phyloP scores from a whole-genome alignment of 352 stramenopile species.

The Phytopythium vexans region DNA sequence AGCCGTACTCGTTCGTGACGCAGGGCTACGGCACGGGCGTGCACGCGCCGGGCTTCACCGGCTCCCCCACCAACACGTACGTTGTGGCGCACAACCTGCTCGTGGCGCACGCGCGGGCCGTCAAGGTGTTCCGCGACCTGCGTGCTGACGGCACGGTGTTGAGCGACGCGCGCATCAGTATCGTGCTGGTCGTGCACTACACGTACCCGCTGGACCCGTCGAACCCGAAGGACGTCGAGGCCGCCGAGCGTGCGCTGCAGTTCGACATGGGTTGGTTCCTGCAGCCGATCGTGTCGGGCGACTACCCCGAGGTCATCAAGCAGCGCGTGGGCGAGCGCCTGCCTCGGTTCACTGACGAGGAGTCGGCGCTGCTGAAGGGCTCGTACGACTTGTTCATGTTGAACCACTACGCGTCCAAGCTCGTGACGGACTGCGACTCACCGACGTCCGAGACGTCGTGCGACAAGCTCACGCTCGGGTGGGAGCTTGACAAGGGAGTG shows the following conservation, averaged over 20 bases:
- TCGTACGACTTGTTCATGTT: slow-evolving; percentile 93
- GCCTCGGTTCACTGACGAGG: slow-evolving; percentile 78
- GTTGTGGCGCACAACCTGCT: slow-evolving; percentile 86
- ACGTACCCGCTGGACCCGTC: slow-evolving; percentile 71
- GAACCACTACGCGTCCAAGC: slow-evolving; percentile 91
- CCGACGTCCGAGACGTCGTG: slow-evolving; percentile 29
- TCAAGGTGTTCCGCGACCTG: slow-evolving; percentile 78
- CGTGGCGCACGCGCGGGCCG: slow-evolving; percentile 83
- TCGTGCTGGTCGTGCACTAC: slow-evolving; percentile 86
- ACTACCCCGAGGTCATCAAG: slow-evolving; percentile 92
- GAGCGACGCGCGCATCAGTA: slow-evolving; percentile 53
- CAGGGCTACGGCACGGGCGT: slow-evolving; percentile 83
- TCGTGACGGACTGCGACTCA: slow-evolving; percentile 48
- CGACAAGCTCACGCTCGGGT: slow-evolving; percentile 34
- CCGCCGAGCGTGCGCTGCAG: slow-evolving; percentile 82
- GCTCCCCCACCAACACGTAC: slow-evolving; percentile 50
- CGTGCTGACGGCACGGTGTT: slow-evolving; percentile 23
- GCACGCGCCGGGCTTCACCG: slow-evolving; percentile 31
- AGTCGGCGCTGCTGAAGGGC: slow-evolving; percentile 63
- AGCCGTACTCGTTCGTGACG: slow-evolving; percentile 85
- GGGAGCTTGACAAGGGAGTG: slow-evolving; percentile 44
- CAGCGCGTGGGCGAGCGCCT: slow-evolving; percentile 74
- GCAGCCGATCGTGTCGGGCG: slow-evolving; percentile 83
- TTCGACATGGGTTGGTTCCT: slow-evolving; percentile 92
- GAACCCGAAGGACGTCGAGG: slow-evolving; percentile 36